Percentiles rank a stretch among this genome's conserved stretches.
Evolutionary conservation across 2,329 filamentous ascomycete species (phyloP).

Genomic region (Colletotrichum endophyticum): DNA sequence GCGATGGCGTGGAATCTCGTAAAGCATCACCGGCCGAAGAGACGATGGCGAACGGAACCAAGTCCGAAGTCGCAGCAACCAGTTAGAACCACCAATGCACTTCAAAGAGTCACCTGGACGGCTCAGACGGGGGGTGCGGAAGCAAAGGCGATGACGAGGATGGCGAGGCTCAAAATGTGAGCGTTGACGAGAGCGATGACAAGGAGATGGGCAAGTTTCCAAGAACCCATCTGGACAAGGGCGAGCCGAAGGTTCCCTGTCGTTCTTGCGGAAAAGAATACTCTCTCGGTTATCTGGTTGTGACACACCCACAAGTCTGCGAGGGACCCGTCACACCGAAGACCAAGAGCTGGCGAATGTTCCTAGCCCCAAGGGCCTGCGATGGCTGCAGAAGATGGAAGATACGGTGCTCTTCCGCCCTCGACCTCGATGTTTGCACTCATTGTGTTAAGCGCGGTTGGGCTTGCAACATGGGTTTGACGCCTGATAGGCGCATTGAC

Average conservation of each 20-base stretch:
- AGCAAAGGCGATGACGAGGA: neutral
- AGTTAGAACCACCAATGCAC: neutral
- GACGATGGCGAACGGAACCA: neutral
- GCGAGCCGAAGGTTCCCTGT: neutral
- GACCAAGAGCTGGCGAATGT: neutral
- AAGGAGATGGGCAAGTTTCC: neutral
- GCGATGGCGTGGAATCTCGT: conserved; percentile 27
- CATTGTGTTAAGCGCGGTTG: neutral
- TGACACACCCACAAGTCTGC: neutral
- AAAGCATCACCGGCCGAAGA: conserved; percentile 21
- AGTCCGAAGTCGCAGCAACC: neutral
- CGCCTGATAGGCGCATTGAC: neutral
- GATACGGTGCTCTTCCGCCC: neutral
- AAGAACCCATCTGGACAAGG: neutral
- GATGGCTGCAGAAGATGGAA: neutral
- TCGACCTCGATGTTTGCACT: neutral
- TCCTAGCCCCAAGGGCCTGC: neutral
- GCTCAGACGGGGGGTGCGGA: neutral
- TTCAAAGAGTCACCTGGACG: neutral
- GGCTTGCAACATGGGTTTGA: neutral
- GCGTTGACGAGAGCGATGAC: neutral
- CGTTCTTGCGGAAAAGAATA: neutral
- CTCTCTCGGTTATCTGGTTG: neutral
- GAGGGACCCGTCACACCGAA: neutral
- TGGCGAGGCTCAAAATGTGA: neutral